Evolutionary conservation across 495 filamentous ascomycete genomes (phyloP).

Genomic region (Corynascus novoguineensis): DNA sequence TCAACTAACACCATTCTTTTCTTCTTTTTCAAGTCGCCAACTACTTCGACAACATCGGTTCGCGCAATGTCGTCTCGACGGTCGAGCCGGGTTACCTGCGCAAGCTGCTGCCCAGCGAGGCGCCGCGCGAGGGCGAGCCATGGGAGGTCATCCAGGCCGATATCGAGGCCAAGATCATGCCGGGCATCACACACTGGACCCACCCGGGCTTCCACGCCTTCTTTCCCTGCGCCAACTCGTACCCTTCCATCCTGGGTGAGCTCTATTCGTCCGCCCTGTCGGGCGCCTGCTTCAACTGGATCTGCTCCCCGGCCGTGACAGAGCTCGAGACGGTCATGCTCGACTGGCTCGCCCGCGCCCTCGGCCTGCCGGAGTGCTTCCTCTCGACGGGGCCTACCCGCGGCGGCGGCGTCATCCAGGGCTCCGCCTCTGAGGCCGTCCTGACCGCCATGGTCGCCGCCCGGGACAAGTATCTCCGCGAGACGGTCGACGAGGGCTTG

Average conservation of each 20-base stretch:
- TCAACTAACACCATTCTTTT: conserved; percentile 11
- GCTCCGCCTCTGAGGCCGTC: conserved; percentile 84
- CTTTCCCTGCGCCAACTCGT: conserved; percentile 78
- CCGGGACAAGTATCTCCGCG: conserved; percentile 68
- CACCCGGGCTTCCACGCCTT: conserved; percentile 96
- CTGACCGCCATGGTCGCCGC: conserved; percentile 86
- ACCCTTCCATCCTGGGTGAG: conserved; percentile 86
- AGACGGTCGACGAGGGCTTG: conserved; percentile 43
- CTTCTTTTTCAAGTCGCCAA: conserved; percentile 54
- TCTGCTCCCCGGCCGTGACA: conserved; percentile 91
- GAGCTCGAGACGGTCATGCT: conserved; percentile 87
- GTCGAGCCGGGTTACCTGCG: conserved; percentile 84
- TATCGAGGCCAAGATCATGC: conserved; percentile 83
- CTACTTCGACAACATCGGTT: conserved; percentile 73
- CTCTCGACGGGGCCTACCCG: conserved; percentile 64
- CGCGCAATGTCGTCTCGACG: conserved; percentile 66
- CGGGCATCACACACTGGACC: conserved; percentile 82
- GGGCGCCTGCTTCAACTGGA: conserved; percentile 94
- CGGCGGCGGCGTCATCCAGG: conserved; percentile 92
- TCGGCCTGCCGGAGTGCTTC: conserved; percentile 70
- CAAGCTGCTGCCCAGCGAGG: conserved; percentile 66
- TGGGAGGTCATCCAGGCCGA: conserved; percentile 81
- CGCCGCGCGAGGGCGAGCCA: conserved; percentile 67
- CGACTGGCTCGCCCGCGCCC: conserved; percentile 78
- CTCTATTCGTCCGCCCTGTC: conserved; percentile 87